Evolutionary conservation across 2,329 filamentous ascomycete species (phyloP).

Genomic region (Monilinia fructigena): DNA sequence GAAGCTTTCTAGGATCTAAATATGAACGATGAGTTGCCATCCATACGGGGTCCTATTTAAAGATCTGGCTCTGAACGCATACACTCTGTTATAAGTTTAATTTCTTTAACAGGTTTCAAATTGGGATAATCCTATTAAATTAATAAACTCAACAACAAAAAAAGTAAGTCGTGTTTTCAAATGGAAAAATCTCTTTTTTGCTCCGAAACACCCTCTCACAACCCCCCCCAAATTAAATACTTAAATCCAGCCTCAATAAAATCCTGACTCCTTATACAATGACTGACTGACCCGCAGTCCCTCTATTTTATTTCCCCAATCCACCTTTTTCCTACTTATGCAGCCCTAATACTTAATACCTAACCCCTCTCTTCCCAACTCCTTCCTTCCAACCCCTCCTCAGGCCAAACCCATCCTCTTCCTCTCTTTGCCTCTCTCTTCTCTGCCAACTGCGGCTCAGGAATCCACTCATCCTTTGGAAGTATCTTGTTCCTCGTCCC

Average conservation of each 20-base stretch:
- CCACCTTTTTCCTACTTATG: background rate
- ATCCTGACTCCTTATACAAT: background rate
- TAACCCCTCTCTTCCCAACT: constrained; percentile 65
- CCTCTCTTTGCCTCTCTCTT: constrained; percentile 74
- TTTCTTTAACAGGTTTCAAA: too few species aligned
- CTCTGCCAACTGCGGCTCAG: constrained; percentile 68
- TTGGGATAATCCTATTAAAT: too few species aligned
- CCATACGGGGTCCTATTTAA: too few species aligned
- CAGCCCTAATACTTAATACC: constrained; percentile 43
- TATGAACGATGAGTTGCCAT: too few species aligned
- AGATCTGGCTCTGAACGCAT: too few species aligned
- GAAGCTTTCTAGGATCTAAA: too few species aligned
- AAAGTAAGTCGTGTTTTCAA: too few species aligned
- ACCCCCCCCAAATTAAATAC: background rate
- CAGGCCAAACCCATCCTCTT: constrained; percentile 73
- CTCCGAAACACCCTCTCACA: background rate
- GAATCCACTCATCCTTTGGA: constrained; percentile 73
- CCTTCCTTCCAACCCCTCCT: constrained; percentile 70
- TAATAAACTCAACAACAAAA: too few species aligned
- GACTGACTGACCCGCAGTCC: background rate
- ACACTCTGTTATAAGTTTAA: too few species aligned
- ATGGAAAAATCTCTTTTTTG: too few species aligned
- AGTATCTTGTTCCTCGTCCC: constrained; percentile 68
- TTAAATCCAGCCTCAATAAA: background rate
- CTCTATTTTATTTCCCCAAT: background rate